Evolutionary conservation across 1,139 yeast species (phyloP), one percentile per base, ranked within the genome.

Genomic region (Debaryomyces subglobosus): DNA sequence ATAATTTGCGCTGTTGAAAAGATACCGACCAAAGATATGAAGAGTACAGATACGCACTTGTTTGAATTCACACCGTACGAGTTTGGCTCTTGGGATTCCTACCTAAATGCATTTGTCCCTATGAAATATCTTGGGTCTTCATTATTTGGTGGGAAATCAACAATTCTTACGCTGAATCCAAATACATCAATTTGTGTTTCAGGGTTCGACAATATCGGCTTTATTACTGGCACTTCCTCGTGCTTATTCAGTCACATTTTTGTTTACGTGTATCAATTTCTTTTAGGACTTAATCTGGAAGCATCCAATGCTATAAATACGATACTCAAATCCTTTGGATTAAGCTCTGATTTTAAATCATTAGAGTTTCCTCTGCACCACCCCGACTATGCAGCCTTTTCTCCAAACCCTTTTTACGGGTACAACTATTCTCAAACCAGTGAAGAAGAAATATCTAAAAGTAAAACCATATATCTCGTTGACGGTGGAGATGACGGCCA

Each of bases 371-470:
- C 74, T 1, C 63, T 60, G 45, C 51, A 61, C 13, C 75, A 77
- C 37, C 80, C 89, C 9, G 94, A 87, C 57, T 86, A 84, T 63
- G 94, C 96, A 0, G 64, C 86, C 4, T 80, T 77, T 66, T 70
- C 81, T 10, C 96, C 96, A 3, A 90, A 89, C 56, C 96, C 97
- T 4, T 91, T 88, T 64, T 77, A 65, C 51, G 72, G 71, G 13
- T 69, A 63, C 30, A 36, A 43, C 2, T 29, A 33, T 18, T 21
- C 43, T 9, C 40, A 20, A 13, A 40, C 20, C 5, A 33, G 47
- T 8, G 34, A 48, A 13, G 25, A 41, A 12, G 55, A 58, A 8
- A 50, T 68, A 2, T 46, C 57, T 3, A 46, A 53, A 4, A 57
- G 53, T 27, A 46, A 53, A 5, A 67, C 68, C 46, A 51, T 72